Evolutionary conservation across 1,284 basidiomycete species (phyloP), one percentile per base, ranked within the genome.

Genomic region (Puccinia triticina): DNA sequence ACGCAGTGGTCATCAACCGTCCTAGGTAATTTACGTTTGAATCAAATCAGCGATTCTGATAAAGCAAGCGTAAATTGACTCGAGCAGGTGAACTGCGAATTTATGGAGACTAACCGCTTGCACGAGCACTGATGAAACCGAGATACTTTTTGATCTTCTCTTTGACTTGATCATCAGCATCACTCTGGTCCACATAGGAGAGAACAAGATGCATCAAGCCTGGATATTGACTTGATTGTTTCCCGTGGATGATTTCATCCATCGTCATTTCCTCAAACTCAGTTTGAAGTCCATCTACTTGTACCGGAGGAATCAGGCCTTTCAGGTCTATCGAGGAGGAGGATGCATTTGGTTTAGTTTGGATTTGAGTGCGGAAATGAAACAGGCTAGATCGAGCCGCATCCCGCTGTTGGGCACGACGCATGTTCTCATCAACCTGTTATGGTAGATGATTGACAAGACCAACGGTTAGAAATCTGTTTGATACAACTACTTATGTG

Each of bases 401-500:
- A 86, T 95, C 92, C 59, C 96, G 90, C 81, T 89, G 88, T 87
- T 99, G 97, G 0, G 96, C 95, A 77, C 93, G 90, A 71, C 89
- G 90, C 96, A 99, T 98, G 86, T 99, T 99, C 86, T 94, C 93
- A 86, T 99, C 96, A 46, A 99, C 96, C 95, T 96, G 84, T 0
- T 76, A 37, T 2, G 61, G 11, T 26, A 32, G 3, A 61, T 18
- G 34, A 66, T 66, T 11, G 61, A 23, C 61, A n/a, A 37, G 12
- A 40, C 5, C 2, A 46, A 23, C 37, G 8, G 46, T 29, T 16
- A 59, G 50, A 2, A 2, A 50, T 37, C 3, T 0, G 32, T 46
- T 48, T 29, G 18, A 21, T n/a, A 12, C 14, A 71, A 11, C 61
- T 32, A 26, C 11, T 21, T 57, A 57, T 57, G 80, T 43, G 83